phyloP scores from a whole-genome alignment of 495 filamentous ascomycete species.

The Aspergillus carlsbadensis region DNA sequence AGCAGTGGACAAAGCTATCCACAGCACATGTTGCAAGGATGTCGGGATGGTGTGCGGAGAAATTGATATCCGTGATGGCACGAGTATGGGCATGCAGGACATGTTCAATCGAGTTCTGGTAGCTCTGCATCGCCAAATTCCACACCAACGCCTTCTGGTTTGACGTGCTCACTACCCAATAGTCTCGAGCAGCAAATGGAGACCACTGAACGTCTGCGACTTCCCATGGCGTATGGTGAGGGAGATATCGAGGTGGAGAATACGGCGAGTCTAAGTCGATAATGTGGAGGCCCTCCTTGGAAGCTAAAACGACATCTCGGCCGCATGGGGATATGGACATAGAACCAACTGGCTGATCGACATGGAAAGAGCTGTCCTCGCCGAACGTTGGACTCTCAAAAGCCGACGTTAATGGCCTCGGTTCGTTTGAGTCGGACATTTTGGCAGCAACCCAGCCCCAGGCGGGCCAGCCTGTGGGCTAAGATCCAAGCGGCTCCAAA shows the following conservation, averaged over 20 bases:
- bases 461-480: constrained; percentile 15
- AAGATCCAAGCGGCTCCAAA: constrained; percentile 5
- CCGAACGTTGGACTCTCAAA: constrained; percentile 87
- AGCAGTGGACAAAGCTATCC: constrained; percentile 90
- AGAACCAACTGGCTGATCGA: constrained; percentile 72
- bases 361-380: constrained; percentile 77
- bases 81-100: constrained; percentile 86
- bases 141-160: constrained; percentile 95
- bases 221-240: constrained; percentile 87
- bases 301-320: constrained; percentile 87
- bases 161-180: constrained; percentile 91
- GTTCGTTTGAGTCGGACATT: constrained; percentile 42
- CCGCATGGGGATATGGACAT: constrained; percentile 91
- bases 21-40: constrained; percentile 87
- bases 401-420: constrained; percentile 57
- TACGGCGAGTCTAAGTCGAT: constrained; percentile 92
- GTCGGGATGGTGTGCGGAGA: constrained; percentile 89
- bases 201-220: constrained; percentile 99
- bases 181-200: constrained; percentile 82
- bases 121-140: constrained; percentile 78
- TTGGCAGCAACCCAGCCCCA: constrained; percentile 18
- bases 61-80: constrained; percentile 96
- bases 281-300: constrained; percentile 81
- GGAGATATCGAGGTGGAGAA: constrained; percentile 81
- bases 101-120: constrained; percentile 78